phyloP scores from a whole-genome alignment of 2,329 filamentous ascomycete species.

The Diaporthe sp. region DNA sequence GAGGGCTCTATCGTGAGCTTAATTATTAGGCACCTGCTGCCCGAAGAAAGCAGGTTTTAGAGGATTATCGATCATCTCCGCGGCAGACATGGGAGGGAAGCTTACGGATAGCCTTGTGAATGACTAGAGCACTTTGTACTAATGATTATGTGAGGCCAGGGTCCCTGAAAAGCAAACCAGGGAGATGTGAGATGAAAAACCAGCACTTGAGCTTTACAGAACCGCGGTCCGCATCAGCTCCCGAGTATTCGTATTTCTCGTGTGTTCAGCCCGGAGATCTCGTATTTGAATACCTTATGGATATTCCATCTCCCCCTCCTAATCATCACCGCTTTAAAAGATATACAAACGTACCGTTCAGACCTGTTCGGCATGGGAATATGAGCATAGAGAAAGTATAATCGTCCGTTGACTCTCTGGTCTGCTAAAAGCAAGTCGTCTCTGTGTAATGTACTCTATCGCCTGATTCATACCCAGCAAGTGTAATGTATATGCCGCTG shows the following conservation, averaged over 20 bases:
- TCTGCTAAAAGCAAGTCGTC: background rate
- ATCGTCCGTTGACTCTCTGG: background rate
- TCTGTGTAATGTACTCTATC: slow-evolving; percentile 11
- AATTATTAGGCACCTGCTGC: background rate
- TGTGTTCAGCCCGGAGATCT: background rate
- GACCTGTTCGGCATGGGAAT: background rate
- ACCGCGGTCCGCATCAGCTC: background rate
- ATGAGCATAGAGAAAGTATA: background rate
- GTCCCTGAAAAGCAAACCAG: no score
- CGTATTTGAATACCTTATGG: background rate
- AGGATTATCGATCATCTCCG: background rate
- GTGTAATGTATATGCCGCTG: slow-evolving; percentile 27
- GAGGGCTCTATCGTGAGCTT: background rate
- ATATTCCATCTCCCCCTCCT: no score
- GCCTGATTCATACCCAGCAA: slow-evolving; percentile 12
- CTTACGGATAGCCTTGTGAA: background rate
- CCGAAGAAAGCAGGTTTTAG: background rate
- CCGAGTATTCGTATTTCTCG: background rate
- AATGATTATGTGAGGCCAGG: background rate
- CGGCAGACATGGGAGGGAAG: background rate
- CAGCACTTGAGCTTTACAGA: background rate
- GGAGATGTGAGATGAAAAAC: no score
- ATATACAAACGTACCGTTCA: background rate
- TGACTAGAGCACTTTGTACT: background rate
- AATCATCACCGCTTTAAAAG: background rate